Base-by-base conservation (phyloP, 345 rosid genomes). In the Limnanthes douglasii region DNA sequence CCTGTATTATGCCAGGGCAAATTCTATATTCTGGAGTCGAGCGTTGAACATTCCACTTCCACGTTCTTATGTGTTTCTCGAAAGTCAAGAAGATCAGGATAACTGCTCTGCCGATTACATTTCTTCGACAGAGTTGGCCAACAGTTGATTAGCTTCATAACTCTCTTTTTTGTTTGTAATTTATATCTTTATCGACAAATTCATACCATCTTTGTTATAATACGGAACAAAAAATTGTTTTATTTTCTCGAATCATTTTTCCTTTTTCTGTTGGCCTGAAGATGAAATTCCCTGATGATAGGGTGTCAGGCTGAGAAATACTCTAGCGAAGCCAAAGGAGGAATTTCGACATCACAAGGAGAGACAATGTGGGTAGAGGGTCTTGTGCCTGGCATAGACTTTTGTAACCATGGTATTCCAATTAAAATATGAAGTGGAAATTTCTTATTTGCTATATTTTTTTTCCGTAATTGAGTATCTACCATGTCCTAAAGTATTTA, bases 361-460 rank as follows among this genome's bases (percentile, higher is more conserved):
- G 95, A 78, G 44, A 73, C 79, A 35, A 53, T 82, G 43, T 88
- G 93, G 93, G 90, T 88, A 23, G 95, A 88, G 66, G 95, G 97
- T 53, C 90, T 88, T 65, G 80, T 88, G 45, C 97, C 95, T 21
- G 93, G 83, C 56, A 88, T 88, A 61, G 97, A 88, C 68, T 82
- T 83, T 60, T 83, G 93, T 61, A 88, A 88, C 62, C 97, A 88
- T 56, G 90, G 95, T 88, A 71, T 37, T 65, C 37, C 53, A 34
- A 9, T 44, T 47, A 15, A n/a, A n/a, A n/a, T n/a, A n/a, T n/a
- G n/a, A n/a, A 26, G 12, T 20, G 19, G 18, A 43, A 4, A 11
- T 19, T 43, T 28, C 8, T 14, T n/a, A 3, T 8, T 43, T 42
- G 36, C 21, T 30, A 5, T 31, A 27, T 9, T 25, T 11, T 23